Evolutionary conservation across 2,329 filamentous ascomycete species (phyloP).

Genomic region (Fusarium tjaetaba): DNA sequence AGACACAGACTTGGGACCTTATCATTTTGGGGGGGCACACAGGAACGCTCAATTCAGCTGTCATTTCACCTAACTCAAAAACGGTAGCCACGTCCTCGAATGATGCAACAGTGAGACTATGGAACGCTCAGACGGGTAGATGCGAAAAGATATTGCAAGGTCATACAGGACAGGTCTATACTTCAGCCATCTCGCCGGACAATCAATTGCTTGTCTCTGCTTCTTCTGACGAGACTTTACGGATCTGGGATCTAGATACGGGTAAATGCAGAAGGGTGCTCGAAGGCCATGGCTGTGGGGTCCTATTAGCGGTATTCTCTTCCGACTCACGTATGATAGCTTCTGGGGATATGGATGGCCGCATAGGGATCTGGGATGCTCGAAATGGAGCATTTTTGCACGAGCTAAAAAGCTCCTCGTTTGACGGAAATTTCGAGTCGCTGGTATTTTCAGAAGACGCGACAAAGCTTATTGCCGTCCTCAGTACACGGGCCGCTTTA

Average conservation of each 20-base stretch:
- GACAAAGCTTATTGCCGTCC: accelerated
- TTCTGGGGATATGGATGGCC: accelerated
- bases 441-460: accelerated
- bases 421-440: too few species aligned
- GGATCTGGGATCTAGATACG: background rate
- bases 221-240: background rate
- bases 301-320: background rate
- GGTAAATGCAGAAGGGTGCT: background rate
- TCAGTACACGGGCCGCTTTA: background rate
- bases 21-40: accelerated
- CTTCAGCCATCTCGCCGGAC: background rate
- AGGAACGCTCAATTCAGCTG: background rate
- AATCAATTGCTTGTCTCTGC: background rate
- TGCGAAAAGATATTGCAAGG: background rate
- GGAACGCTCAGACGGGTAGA: background rate
- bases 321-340: background rate
- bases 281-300: accelerated
- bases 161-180: background rate
- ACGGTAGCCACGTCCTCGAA: background rate
- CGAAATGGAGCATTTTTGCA: background rate
- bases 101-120: background rate
- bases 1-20: background rate
- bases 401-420: accelerated
- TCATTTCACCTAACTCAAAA: accelerated
- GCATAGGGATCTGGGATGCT: background rate